Evolutionary conservation across 192 early-diverging fungal genomes (phyloP).

Genomic region (Mycoemilia scoparia): DNA sequence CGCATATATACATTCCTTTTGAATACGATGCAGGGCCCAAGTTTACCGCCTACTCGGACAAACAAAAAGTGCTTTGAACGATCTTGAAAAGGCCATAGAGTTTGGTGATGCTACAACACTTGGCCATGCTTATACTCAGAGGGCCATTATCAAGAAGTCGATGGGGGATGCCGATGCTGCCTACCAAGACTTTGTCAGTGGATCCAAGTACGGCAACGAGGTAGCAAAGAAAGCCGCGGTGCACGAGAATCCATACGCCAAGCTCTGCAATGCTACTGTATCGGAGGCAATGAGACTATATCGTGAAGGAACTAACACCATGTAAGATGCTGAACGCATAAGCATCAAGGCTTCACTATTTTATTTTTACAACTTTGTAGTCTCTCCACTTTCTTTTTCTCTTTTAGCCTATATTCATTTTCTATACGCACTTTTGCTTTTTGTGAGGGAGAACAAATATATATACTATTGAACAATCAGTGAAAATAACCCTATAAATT

Average conservation of each 20-base stretch:
- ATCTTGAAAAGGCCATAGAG: conserved; percentile 37
- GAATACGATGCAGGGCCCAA: too few relatives aligned
- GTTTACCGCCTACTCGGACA: conserved; percentile 24
- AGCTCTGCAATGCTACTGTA: conserved; percentile 43
- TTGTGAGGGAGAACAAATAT: too few relatives aligned
- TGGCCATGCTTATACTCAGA: conserved; percentile 42
- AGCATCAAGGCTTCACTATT: too few relatives aligned
- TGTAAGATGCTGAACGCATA: too few relatives aligned
- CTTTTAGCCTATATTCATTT: too few relatives aligned
- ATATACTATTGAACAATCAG: too few relatives aligned
- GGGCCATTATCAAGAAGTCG: conserved; percentile 30
- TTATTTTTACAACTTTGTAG: too few relatives aligned
- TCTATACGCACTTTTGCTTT: too few relatives aligned
- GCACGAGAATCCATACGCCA: conserved; percentile 53
- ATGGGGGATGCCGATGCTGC: conserved; percentile 30
- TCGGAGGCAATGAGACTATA: conserved; percentile 33
- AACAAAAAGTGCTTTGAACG: conserved; percentile 18
- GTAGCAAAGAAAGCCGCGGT: conserved; percentile 31
- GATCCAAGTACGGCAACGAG: conserved; percentile 42
- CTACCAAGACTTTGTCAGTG: conserved; percentile 35
- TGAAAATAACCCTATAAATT: too few relatives aligned
- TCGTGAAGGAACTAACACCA: too few relatives aligned
- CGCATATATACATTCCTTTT: conserved; percentile 4
- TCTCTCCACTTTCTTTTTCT: too few relatives aligned
- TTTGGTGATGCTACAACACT: conserved; percentile 18